Percentiles rank a stretch among this genome's conserved stretches.
These are phyloP conservation scores for Puccinellia tenuiflora DNA, from an alignment of 176 grass and related monocot genomes.

Conservation along the genomic window DNA sequence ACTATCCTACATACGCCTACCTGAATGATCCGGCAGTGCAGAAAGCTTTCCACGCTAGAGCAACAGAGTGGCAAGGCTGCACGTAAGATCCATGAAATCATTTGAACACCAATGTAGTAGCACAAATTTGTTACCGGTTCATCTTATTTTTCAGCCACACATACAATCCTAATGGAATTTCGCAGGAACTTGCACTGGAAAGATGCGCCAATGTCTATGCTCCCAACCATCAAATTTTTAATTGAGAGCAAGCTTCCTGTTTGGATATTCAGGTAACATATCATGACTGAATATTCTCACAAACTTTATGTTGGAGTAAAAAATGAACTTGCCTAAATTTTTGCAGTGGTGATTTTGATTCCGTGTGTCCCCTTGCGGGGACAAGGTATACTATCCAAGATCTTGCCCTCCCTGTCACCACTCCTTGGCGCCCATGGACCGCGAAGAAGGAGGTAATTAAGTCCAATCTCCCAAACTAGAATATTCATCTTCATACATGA, in stretches of 20 bases:
- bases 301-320: neutral
- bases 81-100: conserved; percentile 13
- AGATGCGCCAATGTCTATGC: conserved; percentile 24
- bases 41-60: conserved; percentile 36
- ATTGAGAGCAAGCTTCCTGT: conserved; percentile 19
- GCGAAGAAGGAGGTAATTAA: conserved; percentile 11
- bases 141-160: neutral
- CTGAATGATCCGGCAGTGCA: conserved; percentile 52
- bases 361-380: conserved; percentile 27
- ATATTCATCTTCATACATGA: neutral
- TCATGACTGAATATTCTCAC: neutral
- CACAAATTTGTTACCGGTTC: neutral
- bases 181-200: conserved; percentile 21
- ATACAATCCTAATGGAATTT: neutral
- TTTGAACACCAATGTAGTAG: neutral
- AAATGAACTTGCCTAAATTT: neutral
- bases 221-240: conserved; percentile 20
- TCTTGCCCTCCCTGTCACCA: conserved; percentile 21
- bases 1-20: neutral
- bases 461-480: neutral
- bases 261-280: conserved; percentile 45
- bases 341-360: conserved; percentile 38
- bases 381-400: conserved; percentile 26
- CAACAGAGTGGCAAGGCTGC: conserved; percentile 31
- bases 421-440: conserved; percentile 47